Base-by-base conservation (phyloP, 192 early-diverging fungal species). In the Coemansia brasiliensis region DNA sequence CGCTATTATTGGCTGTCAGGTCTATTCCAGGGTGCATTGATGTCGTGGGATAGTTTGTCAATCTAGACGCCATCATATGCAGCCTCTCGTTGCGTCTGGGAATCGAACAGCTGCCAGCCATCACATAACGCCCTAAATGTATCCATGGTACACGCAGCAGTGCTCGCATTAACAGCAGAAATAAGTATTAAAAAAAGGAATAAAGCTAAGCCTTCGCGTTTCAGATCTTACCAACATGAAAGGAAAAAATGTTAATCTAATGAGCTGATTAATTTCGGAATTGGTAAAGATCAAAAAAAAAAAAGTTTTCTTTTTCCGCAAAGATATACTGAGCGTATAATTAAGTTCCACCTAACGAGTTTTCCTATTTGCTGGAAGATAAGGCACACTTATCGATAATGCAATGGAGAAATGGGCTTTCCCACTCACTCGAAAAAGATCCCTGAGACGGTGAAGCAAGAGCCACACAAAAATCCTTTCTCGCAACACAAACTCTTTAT, bases 311-410 rank as follows among this genome's bases (percentile, higher is more conserved):
- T 29, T 29, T 35, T 35, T 35, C 10, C 10, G 7, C 32, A 10
- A 5, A 35, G 10, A 35, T 5, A 29, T 48, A 39, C 15, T 13
- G 39, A 38, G 52, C 68, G 61, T 71, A 64, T 71, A 20, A 43
- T 35, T 45, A 71, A 71, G 61, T 71, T 71, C 68, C 68, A 71
- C 61, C 55, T 64, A 42, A 9, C 18, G 13, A 25, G 25, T 71
- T 71, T 64, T 63, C 11, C 20, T 41, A 24, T 50, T 29, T 29
- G 29, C 48, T 16, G 24, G 24, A 7, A 29, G 4, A 22, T 49
- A 27, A 12, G 20, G 26, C 26, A 27, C 7, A 11, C 29, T 25
- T 24, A 29, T 44, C 29, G 13, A 29, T 29, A 26, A 21, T n/a
- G n/a, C n/a, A n/a, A 35, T 35, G 32, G 7, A 35, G 32, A 5